Evolutionary conservation across 192 early-diverging fungal genomes (phyloP).

Genomic region (Coemansia sp.): DNA sequence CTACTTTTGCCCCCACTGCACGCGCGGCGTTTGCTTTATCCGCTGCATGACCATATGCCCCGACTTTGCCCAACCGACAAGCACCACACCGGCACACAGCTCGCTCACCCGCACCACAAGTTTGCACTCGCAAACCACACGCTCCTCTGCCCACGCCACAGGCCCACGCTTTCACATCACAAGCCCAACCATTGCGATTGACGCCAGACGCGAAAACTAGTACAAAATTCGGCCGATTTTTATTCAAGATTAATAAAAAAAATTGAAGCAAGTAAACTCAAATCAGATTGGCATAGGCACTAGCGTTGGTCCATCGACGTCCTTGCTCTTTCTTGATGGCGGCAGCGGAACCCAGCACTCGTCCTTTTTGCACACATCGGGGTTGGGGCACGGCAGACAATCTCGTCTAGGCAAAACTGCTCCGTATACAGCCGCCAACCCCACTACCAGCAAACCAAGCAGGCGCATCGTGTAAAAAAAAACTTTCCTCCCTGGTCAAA

Average conservation of each 20-base stretch:
- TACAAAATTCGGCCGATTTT: not conserved
- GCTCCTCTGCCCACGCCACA: no score
- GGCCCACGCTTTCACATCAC: no score
- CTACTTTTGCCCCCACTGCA: conserved; percentile 41
- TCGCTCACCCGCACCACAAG: no score
- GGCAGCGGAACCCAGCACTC: conserved; percentile 46
- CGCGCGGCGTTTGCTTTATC: conserved; percentile 29
- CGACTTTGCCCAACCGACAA: conserved; percentile 8
- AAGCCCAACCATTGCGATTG: no score
- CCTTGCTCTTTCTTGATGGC: conserved; percentile 16
- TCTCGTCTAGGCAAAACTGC: conserved; percentile 15
- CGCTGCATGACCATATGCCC: conserved; percentile 43
- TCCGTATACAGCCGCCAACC: conserved; percentile 1
- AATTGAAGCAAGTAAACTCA: no score
- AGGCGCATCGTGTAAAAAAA: not conserved
- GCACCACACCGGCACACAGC: not conserved
- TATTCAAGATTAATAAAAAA: no score
- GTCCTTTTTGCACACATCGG: conserved; percentile 28
- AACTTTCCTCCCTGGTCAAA: no score
- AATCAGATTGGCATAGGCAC: not conserved
- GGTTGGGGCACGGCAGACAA: conserved; percentile 38
- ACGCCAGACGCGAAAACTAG: no score
- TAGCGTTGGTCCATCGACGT: not conserved
- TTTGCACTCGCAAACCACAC: no score
- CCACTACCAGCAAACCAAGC: not conserved